Base-by-base conservation (phyloP, 225 moss, liverwort and hornwort species). In the Pleurozium schreberi region DNA sequence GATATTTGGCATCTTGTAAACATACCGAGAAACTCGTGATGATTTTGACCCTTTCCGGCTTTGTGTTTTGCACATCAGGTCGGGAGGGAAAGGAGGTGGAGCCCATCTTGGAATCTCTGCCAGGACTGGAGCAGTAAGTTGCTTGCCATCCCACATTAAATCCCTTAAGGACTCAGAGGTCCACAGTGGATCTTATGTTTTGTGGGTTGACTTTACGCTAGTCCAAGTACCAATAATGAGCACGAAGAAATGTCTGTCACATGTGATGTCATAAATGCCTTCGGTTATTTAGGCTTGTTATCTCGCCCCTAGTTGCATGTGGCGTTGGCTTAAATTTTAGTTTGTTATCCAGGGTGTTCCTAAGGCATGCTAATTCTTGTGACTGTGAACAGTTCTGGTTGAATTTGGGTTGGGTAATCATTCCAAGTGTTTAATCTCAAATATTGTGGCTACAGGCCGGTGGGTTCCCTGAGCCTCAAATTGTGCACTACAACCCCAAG, bases 401-500 rank as follows among this genome's bases (percentile, higher is more conserved):
- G 36, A 49, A 70, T 45, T 60, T 20, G 64, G 64, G 14, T 66
- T 85, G 73, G 20, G 16, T 50, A 9, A 58, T 70, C 33, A 83
- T 25, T 74, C 64, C 40, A 26, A 38, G 36, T 80, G 25, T 69
- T 75, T 33, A 23, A 66, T 68, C 61, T 88, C 43, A 62, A 31
- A 57, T 66, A 33, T 63, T 76, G 78, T 78, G 81, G 33, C 60
- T 33, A 64, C 91, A 99, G 98, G 99, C 99, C 64, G 99, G 97
- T 84, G 99, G 99, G 58, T 99, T 99, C 88, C 96, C 97, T 43
- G 96, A 96, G 83, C 99, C 99, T 75, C 95, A 99, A 92, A 82
- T 99, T 74, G 95, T 99, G 86, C 99, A 99, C 86, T 99, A 93
- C 93, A 97, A 99, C 79, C 99, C 99, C 76, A 97, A 99, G 93